Conservation (phyloP, 176 grass and related monocot species). For the Rhynchospora tenuis region DNA sequence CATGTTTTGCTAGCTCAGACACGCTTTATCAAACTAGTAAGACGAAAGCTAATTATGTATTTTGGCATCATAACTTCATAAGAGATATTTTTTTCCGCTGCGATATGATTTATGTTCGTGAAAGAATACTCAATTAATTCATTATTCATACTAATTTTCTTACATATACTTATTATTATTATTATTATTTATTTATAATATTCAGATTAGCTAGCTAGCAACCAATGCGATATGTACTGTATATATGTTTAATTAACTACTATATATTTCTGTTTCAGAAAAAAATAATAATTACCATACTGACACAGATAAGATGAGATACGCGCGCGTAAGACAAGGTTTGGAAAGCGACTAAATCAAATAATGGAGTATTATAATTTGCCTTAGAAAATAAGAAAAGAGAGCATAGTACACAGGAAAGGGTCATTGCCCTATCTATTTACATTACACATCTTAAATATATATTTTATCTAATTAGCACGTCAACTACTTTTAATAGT, state of each 20-base stretch:
- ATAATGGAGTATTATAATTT: neutral
- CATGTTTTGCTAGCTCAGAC: neutral
- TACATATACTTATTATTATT: no score
- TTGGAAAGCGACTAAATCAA: neutral
- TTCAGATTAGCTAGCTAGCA: neutral
- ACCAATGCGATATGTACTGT: neutral
- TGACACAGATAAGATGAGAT: no score
- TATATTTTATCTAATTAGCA: neutral
- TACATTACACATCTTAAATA: neutral
- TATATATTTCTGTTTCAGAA: no score
- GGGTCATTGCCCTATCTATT: no score
- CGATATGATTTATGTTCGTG: no score
- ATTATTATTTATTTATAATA: neutral
- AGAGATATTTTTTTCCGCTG: neutral
- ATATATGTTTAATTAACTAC: neutral
- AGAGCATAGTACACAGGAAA: no score
- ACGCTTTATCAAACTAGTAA: neutral
- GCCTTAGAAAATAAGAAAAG: no score
- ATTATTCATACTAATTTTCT: no score
- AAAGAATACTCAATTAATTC: no score
- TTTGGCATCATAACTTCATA: neutral
- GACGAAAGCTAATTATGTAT: neutral
- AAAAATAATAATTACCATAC: no score
- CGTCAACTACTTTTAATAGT: neutral
- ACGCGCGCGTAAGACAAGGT: neutral